A percentile compares a stretch with the other conserved stretches of the same genome.
Evolutionary conservation across 2,329 filamentous ascomycete genomes (phyloP).

Genomic region (Anisogramma anomala): DNA sequence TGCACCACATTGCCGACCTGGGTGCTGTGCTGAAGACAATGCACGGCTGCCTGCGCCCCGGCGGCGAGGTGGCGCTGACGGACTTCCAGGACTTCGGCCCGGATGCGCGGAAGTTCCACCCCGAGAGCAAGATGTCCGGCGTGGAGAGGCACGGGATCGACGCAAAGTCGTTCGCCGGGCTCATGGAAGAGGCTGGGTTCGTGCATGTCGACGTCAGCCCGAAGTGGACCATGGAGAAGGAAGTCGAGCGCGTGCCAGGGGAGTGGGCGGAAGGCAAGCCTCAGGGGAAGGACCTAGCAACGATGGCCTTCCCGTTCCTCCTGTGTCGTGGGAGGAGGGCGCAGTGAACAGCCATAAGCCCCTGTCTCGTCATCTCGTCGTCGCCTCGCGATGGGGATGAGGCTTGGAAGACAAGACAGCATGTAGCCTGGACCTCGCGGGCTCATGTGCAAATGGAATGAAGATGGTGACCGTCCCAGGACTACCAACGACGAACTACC

Average conservation of each 20-base stretch:
- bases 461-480: too few species aligned
- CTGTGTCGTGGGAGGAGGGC: slow-evolving; percentile 25
- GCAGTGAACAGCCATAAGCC: not conserved
- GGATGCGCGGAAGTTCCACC: slow-evolving; percentile 40
- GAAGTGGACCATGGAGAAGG: slow-evolving; percentile 38
- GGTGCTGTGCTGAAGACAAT: slow-evolving; percentile 32
- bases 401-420: too few species aligned
- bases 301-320: slow-evolving; percentile 29
- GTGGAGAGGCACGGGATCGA: slow-evolving; percentile 43
- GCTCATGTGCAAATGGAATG: too few species aligned
- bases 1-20: slow-evolving; percentile 43
- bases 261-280: slow-evolving; percentile 27
- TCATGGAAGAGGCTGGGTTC: slow-evolving; percentile 37
- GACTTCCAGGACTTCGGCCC: slow-evolving; percentile 47
- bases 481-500: too few species aligned
- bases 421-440: too few species aligned
- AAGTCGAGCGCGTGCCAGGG: slow-evolving; percentile 34
- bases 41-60: slow-evolving; percentile 33
- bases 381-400: too few species aligned
- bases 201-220: slow-evolving; percentile 33
- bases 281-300: slow-evolving; percentile 16
- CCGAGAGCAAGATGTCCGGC: slow-evolving; percentile 37
- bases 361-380: not conserved
- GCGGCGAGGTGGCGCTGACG: slow-evolving; percentile 39
- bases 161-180: slow-evolving; percentile 26